Evolutionary conservation across 345 rosid species (phyloP), one percentile per base, ranked within the genome.

Genomic region (Dipteronia dyeriana): DNA sequence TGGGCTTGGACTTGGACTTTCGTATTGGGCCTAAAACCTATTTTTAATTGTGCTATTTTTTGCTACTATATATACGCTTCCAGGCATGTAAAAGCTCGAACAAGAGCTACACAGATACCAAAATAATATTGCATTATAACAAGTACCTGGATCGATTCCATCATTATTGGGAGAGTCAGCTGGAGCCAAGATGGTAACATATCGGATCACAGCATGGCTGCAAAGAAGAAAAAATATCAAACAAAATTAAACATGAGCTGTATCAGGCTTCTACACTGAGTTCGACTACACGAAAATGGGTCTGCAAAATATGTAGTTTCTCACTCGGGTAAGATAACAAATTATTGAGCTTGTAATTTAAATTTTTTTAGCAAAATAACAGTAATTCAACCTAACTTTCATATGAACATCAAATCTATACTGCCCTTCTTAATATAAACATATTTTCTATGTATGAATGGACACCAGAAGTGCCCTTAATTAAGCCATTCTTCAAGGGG

Each of bases 161-260:
- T 57, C 62, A n/a, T 25, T 57, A 57, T 57, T 57, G 20, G 62
- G 62, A 20, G 62, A 57, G 62, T 57, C 23, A n/a, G 62, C 10
- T n/a, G 62, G 62, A n/a, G 62, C 62, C 25, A 57, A 9, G 62
- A 57, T n/a, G 62, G 62, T 57, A 57, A 57, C 62, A 57, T 57
- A n/a, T 57, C 62, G 62, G 17, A 57, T 57, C 62, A 57, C 62
- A 17, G n/a, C 62, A 57, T 57, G 23, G 62, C 62, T 57, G 23
- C 38, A 34, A 34, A 34, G 38, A 34, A 34, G 4, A 34, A 34
- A 34, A 6, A 34, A 34, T 34, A 34, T 34, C 38, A 34, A 34
- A 34, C 4, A 5, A 34, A 4, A 34, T 34, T 34, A 4, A 34
- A 34, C 6, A 3, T 34, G 6, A 34, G 38, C 38, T 4, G 6